phyloP scores from a whole-genome alignment of 2,329 filamentous ascomycete species.

The Epichloe festucae region DNA sequence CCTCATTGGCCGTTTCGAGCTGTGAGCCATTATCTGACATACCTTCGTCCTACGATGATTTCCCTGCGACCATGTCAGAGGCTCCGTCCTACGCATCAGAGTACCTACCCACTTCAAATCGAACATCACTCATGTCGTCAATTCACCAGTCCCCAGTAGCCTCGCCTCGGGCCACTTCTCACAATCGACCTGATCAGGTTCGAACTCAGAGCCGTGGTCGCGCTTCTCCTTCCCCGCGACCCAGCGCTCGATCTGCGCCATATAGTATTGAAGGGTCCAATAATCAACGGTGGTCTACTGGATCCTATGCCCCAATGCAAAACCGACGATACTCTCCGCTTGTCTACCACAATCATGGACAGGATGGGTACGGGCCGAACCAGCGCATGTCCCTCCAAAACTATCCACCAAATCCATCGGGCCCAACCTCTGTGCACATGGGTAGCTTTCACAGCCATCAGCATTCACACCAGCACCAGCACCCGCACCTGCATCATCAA shows the following conservation, averaged over 20 bases:
- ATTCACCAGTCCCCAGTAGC: slow-evolving; percentile 61
- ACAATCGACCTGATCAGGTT: slow-evolving; percentile 47
- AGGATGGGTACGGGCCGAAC: slow-evolving; percentile 44
- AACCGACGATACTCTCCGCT: slow-evolving; percentile 46
- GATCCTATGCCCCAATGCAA: slow-evolving; percentile 49
- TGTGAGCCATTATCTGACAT: slow-evolving; percentile 53
- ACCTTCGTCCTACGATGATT: slow-evolving; percentile 58
- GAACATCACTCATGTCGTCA: slow-evolving; percentile 57
- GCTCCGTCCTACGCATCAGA: slow-evolving; percentile 53
- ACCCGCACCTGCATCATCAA: slow-evolving; percentile 24
- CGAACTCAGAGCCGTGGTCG: slow-evolving; percentile 54
- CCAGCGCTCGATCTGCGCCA: slow-evolving; percentile 53
- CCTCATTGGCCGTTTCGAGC: slow-evolving; percentile 61
- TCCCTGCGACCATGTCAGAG: slow-evolving; percentile 52
- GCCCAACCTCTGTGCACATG: slow-evolving; percentile 31
- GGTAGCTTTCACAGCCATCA: slow-evolving; percentile 34
- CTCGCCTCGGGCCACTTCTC: slow-evolving; percentile 53
- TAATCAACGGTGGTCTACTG: slow-evolving; percentile 67
- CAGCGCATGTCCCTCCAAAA: slow-evolving; percentile 39
- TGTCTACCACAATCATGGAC: slow-evolving; percentile 43
- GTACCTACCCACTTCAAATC: slow-evolving; percentile 53
- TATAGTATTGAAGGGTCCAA: slow-evolving; percentile 55
- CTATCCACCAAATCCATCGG: slow-evolving; percentile 19
- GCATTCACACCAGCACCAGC: slow-evolving; percentile 10
- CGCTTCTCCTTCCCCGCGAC: slow-evolving; percentile 58